phyloP scores from a whole-genome alignment of 2,329 filamentous ascomycete species.

The Cryphonectria radicalis region DNA sequence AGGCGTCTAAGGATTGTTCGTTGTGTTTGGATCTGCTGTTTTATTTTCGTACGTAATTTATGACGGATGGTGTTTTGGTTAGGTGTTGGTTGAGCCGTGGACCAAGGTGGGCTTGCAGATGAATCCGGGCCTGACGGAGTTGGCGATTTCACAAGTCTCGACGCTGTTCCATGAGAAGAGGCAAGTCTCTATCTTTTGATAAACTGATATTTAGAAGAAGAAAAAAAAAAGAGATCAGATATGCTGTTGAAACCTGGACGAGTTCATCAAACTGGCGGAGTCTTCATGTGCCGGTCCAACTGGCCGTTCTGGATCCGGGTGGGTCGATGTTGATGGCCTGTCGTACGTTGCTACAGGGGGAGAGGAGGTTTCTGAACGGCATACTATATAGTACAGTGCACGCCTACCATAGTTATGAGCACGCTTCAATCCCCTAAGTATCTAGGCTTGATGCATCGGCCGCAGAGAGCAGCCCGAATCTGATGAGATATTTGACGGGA shows the following conservation, averaged over 20 bases:
- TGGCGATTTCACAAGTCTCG: neutral
- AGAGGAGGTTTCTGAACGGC: neutral
- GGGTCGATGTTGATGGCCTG: neutral
- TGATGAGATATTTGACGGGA: too few relatives aligned
- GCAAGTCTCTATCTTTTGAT: neutral
- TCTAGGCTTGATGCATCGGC: neutral
- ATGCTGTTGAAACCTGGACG: neutral
- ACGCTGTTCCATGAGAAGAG: neutral
- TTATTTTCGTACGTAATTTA: neutral
- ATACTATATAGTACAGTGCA: neutral
- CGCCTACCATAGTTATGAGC: neutral
- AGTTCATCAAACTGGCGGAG: neutral
- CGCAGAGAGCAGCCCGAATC: neutral
- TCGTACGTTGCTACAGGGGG: constrained; percentile 7
- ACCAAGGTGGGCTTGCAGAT: neutral
- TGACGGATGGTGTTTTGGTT: neutral
- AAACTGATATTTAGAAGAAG: neutral
- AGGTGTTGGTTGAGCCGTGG: neutral
- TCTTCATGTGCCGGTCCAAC: neutral
- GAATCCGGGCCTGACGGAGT: neutral
- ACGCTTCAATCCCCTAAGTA: neutral
- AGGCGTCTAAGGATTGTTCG: too few relatives aligned
- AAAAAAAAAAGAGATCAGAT: neutral
- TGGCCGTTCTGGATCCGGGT: neutral
- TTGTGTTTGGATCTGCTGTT: neutral